phyloP scores from a whole-genome alignment of 1,284 basidiomycete genomes.

The Cutaneotrichosporon sp. region DNA sequence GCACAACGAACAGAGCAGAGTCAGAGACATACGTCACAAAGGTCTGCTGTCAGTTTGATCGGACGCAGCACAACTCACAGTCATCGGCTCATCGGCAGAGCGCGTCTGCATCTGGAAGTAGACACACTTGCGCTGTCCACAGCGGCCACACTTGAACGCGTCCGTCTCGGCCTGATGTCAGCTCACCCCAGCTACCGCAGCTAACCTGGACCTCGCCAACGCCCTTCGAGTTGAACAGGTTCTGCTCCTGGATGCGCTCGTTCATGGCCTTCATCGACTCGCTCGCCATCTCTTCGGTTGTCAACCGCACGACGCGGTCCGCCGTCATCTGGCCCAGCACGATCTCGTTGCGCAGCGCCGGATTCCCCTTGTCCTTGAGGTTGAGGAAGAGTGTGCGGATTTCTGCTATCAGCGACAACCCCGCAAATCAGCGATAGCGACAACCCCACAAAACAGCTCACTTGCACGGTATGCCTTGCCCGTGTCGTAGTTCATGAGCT shows the following conservation, averaged over 20 bases:
- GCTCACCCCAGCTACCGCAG: not conserved
- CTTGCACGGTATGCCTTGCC: conserved; percentile 53
- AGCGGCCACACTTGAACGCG: conserved; percentile 94
- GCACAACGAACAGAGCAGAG: conserved; percentile 4
- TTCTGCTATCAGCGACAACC: conserved; percentile 56
- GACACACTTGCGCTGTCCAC: conserved; percentile 85
- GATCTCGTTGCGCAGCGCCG: conserved; percentile 76
- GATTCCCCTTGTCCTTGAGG: conserved; percentile 94
- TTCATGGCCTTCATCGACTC: conserved; percentile 83
- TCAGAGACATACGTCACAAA: conserved; percentile 61
- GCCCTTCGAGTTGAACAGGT: conserved; percentile 86
- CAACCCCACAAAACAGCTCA: conserved; percentile 28
- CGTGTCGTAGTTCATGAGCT: conserved; percentile 42
- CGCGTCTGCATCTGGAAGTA: conserved; percentile 94
- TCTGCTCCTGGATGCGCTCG: conserved; percentile 77
- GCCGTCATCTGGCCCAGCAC: conserved; percentile 74
- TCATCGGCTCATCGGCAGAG: conserved; percentile 96
- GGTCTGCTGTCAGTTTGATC: conserved; percentile 52
- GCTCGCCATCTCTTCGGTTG: conserved; percentile 91
- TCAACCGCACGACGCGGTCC: conserved; percentile 74
- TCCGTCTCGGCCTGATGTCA: conserved; percentile 78
- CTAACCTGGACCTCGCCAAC: conserved; percentile 72
- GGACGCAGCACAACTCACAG: conserved; percentile 60
- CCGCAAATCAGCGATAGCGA: conserved; percentile 23
- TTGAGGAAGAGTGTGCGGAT: conserved; percentile 89